Base-by-base conservation (phyloP, 768 basidiomycete genomes). In the Suillus weaverae region DNA sequence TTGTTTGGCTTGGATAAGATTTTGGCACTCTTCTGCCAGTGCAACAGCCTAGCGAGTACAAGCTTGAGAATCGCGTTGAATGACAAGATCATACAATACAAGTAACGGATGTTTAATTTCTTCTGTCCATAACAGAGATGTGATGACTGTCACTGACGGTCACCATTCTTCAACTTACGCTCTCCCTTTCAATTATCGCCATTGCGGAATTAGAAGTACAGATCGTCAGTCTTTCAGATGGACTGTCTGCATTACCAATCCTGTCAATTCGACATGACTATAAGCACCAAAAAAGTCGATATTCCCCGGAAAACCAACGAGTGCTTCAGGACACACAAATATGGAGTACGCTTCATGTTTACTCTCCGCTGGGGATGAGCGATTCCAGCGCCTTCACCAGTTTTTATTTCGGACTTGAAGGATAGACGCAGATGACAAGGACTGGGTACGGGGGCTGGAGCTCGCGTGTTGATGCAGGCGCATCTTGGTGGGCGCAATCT, bases 291-390 rank as follows among this genome's bases (percentile, higher is more conserved):
- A 56, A 35, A 36, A 11, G 33, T 60, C 9, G 14, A 63, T 66
- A 62, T 80, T 79, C 69, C 85, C 83, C 0, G 83, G 84, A 69
- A 78, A 78, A 1, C 76, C 81, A 46, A 83, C 81, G 67, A 88
- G 70, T 36, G 77, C 80, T 55, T 88, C 85, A n/a, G 89, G 77
- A 64, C 83, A 81, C 4, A 87, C 88, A 67, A 82, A 86, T 18
- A 87, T 67, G 20, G 78, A 77, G 68, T 84, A 80, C 0, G 84
- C 85, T 70, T 83, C 85, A 26, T 14, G 48, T 13, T 86, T 88
- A 89, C 32, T 75, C 71, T 6, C 78, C 76, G 46, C 71, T 68
- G 10, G 73, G 62, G 76, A n/a, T 86, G 78, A 7, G 80, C 77
- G 13, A 87, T 76, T 8, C 83, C 86, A 0, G 81, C 81, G 5